Evolutionary conservation across 1,139 yeast genomes (phyloP), one percentile per base, ranked within the genome.

Genomic region (Kazachstania sp.): DNA sequence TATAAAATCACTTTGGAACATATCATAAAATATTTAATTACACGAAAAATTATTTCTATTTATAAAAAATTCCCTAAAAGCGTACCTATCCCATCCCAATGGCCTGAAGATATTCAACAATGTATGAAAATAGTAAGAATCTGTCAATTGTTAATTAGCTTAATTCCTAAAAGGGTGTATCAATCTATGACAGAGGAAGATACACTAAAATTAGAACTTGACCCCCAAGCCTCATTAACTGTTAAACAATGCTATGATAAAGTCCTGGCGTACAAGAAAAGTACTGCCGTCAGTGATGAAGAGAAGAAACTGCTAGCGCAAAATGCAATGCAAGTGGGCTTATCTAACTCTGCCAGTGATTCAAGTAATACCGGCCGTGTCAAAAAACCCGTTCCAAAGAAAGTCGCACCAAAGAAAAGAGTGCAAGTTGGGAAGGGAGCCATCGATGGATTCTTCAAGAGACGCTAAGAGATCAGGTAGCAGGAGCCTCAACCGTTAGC

Each of bases 381-480:
- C 12, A 60, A 59, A 44, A 52, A 50, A 43, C 32, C 56, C 39
- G 43, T 61, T 53, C 56, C 65, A 54, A 50, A 54, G 29, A 39
- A 50, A 19, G 46, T 43, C 6, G 38, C 48, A 11, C 23, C 46
- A 26, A 51, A 58, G 49, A 64, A 66, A 35, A 76, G 73, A 52
- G 79, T 78, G 0, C 77, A 77, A 1, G 71, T 69, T 12, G 83
- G 83, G 0, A 75, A 70, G 54, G 86, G 86, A 2, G 83, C 84
- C 1, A 67, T 81, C 32, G 86, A 81, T 58, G 74, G 78, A 44
- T 80, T 81, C 54, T 80, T 81, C 65, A 75, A 72, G 54, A 53
- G 49, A 45, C 30, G 39, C n/a, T 37, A 20, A 20, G 28, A n/a
- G n/a, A n/a, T n/a, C n/a, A n/a, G n/a, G n/a, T n/a, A n/a, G n/a